Base-by-base conservation (phyloP, 1,139 yeast species). In the Williopsis jadinii region DNA sequence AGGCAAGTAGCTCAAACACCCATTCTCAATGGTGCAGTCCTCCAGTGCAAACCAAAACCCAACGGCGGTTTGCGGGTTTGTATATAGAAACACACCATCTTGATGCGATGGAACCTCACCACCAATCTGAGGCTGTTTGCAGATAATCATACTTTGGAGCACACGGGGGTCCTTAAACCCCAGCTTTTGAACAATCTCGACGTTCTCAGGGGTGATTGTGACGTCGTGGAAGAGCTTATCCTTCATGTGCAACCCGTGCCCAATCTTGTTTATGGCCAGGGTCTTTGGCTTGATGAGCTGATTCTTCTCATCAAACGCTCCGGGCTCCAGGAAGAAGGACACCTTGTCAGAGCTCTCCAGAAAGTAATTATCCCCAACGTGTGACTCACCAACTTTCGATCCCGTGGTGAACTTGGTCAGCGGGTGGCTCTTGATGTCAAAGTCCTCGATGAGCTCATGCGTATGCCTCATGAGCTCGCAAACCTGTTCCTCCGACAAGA, bases 1-100 rank as follows among this genome's bases (percentile, higher is more conserved):
- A 0, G 94, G 90, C n/a, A 75, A 68, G 55, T 73, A 83, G 46
- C 78, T 74, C 28, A 84, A 64, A 46, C 94, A 84, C 1, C 95
- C 95, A 57, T 84, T 84, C 8, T 64, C 65, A 8, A 59, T 49
- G 2, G 82, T 79, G 56, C 94, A 84, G 53, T 83, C 85, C 51
- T 84, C 88, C 49, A 84, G 63, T 1, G 95, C 92, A 54, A 79
- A 77, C 95, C 95, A 84, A 56, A 81, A 84, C 5, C 95, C 95
- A 34, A 84, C 60, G 0, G 92, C 88, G 3, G 78, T 64, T 41
- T 73, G 79, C 1, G 95, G 95, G 28, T 76, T 67, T 0, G 95
- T 84, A 60, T 68, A 84, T 31, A 84, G 65, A 52, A 84, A 84
- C 3, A 80, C 78, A 1, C 80, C 88, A 57, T 84, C 95, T 40